A percentile compares a stretch with the other conserved stretches of the same genome.
Conservation (phyloP, 345 rosid genomes). For the Gossypium arboreum region DNA sequence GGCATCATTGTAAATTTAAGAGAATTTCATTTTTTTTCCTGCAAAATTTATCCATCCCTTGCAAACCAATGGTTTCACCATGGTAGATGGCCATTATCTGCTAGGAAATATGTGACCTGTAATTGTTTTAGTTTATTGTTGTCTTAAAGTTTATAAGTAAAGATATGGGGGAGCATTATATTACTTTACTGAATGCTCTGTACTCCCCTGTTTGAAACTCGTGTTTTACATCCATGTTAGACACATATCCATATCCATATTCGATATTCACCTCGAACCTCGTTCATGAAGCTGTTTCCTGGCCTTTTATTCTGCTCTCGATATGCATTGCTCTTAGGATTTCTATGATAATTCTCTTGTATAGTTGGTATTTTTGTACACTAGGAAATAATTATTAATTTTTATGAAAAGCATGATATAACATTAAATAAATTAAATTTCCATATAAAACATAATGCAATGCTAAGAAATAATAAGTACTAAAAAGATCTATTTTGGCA, state of each 20-base stretch:
- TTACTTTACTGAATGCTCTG: neutral
- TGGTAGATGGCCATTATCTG: constrained; percentile 24
- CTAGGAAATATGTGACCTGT: constrained; percentile 23
- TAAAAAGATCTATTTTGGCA: no score
- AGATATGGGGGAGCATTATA: constrained; percentile 14
- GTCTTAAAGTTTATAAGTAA: constrained; percentile 12
- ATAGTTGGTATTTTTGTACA: no score
- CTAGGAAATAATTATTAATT: no score
- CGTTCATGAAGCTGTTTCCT: constrained; percentile 10
- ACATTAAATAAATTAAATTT: no score
- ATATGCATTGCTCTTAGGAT: neutral
- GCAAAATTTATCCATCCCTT: constrained; percentile 21
- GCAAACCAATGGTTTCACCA: constrained; percentile 11
- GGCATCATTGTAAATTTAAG: constrained; percentile 26
- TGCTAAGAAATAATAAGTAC: no score
- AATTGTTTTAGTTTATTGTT: constrained; percentile 18
- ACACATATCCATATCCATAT: neutral
- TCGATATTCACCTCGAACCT: neutral
- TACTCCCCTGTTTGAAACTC: neutral
- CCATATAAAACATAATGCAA: no score
- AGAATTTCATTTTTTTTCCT: constrained; percentile 7
- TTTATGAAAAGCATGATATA: no score
- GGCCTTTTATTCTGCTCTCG: neutral
- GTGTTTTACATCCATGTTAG: neutral
- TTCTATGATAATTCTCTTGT: no score